phyloP scores from a whole-genome alignment of 306 rosid genomes.

The Prunus mume region DNA sequence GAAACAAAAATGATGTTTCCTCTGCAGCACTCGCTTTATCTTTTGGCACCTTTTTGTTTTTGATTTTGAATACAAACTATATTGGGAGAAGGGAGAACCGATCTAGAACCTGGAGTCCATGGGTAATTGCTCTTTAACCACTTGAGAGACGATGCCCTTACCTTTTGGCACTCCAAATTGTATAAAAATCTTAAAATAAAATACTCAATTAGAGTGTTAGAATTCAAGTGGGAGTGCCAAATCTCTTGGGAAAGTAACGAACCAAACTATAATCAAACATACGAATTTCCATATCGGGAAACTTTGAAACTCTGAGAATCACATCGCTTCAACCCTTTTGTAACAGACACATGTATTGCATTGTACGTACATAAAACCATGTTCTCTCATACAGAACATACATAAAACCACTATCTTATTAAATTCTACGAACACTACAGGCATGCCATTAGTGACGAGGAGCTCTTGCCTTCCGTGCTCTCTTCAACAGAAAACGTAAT shows the following conservation, averaged over 20 bases:
- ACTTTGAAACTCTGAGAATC: background rate
- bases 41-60: too few relatives aligned
- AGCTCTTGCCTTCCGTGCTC: conserved; percentile 30
- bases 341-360: too few relatives aligned
- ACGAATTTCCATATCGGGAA: background rate
- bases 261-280: background rate
- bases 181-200: too few relatives aligned
- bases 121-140: too few relatives aligned
- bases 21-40: too few relatives aligned
- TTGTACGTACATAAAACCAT: background rate
- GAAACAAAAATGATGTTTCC: background rate
- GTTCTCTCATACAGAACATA: background rate
- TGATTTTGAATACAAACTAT: too few relatives aligned
- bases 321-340: background rate
- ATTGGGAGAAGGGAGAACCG: too few relatives aligned
- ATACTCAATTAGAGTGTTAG: too few relatives aligned
- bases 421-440: background rate
- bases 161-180: too few relatives aligned
- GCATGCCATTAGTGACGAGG: background rate
- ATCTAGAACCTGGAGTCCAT: too few relatives aligned
- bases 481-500: conserved; percentile 68
- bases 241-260: background rate
- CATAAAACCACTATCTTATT: background rate
- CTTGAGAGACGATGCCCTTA: too few relatives aligned
- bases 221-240: too few relatives aligned